Evolutionary conservation across 495 filamentous ascomycete genomes (phyloP), one percentile per base, ranked within the genome.

Genomic region (Aspergillus sparsus): DNA sequence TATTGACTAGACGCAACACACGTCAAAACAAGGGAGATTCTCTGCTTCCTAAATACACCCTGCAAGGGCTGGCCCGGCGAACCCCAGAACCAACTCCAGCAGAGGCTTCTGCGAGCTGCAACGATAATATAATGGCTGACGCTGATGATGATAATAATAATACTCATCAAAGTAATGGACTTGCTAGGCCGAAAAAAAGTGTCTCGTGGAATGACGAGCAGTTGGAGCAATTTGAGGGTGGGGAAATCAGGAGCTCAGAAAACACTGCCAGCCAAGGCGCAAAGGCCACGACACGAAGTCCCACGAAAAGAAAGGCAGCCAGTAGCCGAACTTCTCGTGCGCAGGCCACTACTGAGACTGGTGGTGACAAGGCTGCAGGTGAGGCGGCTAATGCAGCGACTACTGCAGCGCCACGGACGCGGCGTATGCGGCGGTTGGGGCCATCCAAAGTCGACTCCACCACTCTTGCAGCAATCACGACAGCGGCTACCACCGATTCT

Each of bases 1-100:
- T 83, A 57, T 61, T 71, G 11, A 87, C 84, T 4, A 74, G 79
- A 49, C 72, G 72, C 5, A 87, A 88, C 63, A 88, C 85, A 9
- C 71, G 76, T 39, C 74, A 78, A 44, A 88, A 88, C 68, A 81
- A 82, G 57, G 83, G 84, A 11, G 74, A 77, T 57, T 69, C 81
- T 15, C 61, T 83, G 35, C 63, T 77, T 21, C 83, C 84, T 16
- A 76, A 74, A 55, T 58, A 74, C 41, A 71, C 66, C 27, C 68
- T 88, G 6, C 68, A 79, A 57, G 74, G 71, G 45, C 58, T 87
- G 37, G 66, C 68, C 6, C 67, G 65, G 53, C 63, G 67, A 46
- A 53, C 55, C 11, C 41, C 63, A 9, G 53, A 60, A 0, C 31
- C 53, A 44, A 60, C 60, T 15, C 31, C 39, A 3, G 35, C 44